Evolutionary conservation across 2,329 filamentous ascomycete species (phyloP).

Genomic region (Talaromyces sp.): DNA sequence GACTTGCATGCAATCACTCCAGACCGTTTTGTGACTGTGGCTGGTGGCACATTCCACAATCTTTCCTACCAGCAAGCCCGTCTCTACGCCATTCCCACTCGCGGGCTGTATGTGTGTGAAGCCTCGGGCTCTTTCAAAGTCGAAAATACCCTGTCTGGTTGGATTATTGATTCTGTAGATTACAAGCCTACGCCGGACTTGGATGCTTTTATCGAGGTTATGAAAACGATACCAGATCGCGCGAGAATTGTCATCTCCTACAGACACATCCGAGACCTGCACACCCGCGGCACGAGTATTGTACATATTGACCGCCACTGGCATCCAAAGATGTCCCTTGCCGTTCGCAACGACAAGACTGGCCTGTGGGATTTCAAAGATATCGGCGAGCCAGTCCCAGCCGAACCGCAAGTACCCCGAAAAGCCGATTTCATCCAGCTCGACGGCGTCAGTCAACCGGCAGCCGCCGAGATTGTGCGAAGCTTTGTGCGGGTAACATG

Average conservation of each 20-base stretch:
- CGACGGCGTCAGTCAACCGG: constrained; percentile 79
- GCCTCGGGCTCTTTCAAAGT: constrained; percentile 92
- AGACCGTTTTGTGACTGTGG: constrained; percentile 89
- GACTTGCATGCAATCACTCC: constrained; percentile 93
- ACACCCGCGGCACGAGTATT: constrained; percentile 89
- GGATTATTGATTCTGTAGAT: constrained; percentile 88
- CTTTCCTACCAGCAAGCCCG: constrained; percentile 97
- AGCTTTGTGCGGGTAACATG: constrained; percentile 94
- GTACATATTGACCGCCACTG: constrained; percentile 92
- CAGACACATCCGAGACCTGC: constrained; percentile 89
- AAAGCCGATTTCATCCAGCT: constrained; percentile 90
- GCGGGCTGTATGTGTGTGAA: constrained; percentile 93
- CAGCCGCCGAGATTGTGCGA: constrained; percentile 86
- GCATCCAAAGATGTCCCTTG: constrained; percentile 90
- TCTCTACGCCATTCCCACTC: constrained; percentile 84
- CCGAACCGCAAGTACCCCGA: constrained; percentile 63
- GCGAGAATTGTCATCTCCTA: constrained; percentile 90
- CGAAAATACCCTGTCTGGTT: constrained; percentile 83
- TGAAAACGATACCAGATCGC: constrained; percentile 76
- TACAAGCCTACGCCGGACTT: constrained; percentile 87
- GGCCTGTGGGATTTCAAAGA: constrained; percentile 94
- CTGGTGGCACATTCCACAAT: constrained; percentile 91
- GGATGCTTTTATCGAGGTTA: constrained; percentile 82
- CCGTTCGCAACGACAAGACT: constrained; percentile 80
- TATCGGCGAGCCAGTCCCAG: constrained; percentile 73